Conservation (phyloP, 2,329 filamentous ascomycete species). For the Botrytis galanthina region DNA sequence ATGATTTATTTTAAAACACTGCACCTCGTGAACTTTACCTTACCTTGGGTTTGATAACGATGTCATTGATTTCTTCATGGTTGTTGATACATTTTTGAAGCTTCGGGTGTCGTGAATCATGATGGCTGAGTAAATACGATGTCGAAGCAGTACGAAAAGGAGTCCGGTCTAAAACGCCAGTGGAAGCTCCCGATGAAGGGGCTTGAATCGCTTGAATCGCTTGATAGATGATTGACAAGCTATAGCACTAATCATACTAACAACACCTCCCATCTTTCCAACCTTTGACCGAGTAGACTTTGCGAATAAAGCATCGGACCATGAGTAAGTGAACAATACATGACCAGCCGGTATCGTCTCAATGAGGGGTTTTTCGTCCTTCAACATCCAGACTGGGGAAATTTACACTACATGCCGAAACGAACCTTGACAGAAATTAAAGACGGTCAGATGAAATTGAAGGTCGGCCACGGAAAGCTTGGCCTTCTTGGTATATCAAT, state of each 20-base stretch:
- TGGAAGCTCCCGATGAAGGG: neutral
- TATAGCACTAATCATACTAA: neutral
- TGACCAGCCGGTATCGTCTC: neutral
- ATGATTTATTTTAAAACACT: neutral
- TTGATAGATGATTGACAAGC: neutral
- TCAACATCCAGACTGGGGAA: neutral
- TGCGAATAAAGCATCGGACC: too few species aligned
- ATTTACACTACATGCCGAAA: neutral
- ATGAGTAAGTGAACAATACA: neutral
- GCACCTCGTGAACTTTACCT: neutral
- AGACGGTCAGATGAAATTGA: conserved; percentile 3
- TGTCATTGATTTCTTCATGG: neutral
- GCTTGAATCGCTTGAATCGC: conserved; percentile 1
- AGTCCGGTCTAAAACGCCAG: neutral
- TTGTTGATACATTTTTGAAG: conserved; percentile 1
- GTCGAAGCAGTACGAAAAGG: neutral
- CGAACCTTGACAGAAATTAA: neutral
- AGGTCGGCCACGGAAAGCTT: conserved; percentile 10
- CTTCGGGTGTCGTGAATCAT: neutral
- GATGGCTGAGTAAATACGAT: conserved; percentile 1
- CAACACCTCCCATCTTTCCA: neutral
- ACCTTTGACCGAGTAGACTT: neutral
- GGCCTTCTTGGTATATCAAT: conserved; percentile 12
- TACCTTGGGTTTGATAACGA: neutral
- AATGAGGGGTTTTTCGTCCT: neutral